Percentiles rank a stretch among this genome's conserved stretches.
Conservation (phyloP, 148 eudicot genomes). For the Drosera capensis region DNA sequence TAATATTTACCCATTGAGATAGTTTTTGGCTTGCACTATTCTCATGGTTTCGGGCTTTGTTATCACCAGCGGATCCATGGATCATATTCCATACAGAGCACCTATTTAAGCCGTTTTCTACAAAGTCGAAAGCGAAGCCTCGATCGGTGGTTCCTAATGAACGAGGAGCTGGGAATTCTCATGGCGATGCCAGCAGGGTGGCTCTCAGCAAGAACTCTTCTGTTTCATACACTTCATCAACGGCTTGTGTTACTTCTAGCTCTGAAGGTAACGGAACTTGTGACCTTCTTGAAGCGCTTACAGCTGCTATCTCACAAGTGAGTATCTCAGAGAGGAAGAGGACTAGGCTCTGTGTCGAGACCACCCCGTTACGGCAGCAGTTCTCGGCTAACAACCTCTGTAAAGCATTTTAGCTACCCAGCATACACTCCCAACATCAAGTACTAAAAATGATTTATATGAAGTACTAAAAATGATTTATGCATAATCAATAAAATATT, state of each 20-base stretch:
- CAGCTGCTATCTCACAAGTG: constrained; percentile 51
- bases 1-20: too few species aligned
- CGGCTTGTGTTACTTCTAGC: constrained; percentile 5
- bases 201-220: constrained; percentile 6
- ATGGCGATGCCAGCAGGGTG: constrained; percentile 10
- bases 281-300: constrained; percentile 40
- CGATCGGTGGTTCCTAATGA: constrained; percentile 14
- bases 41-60: too few species aligned
- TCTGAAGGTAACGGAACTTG: constrained; percentile 33
- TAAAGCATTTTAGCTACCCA: constrained; percentile 55
- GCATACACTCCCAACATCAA: too few species aligned
- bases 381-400: constrained; percentile 52
- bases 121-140: constrained; percentile 35
- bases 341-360: constrained; percentile 30
- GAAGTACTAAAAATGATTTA: too few species aligned
- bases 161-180: not conserved
- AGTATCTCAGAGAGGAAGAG: constrained; percentile 53
- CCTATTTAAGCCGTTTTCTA: constrained; percentile 26
- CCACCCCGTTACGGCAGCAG: constrained; percentile 35
- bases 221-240: constrained; percentile 11
- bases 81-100: constrained; percentile 69
- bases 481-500: too few species aligned
- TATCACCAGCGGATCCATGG: constrained; percentile 72
- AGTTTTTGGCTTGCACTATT: too few species aligned
- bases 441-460: too few species aligned